phyloP scores from a whole-genome alignment of 805 yeast genomes.

The Dipodascus albidus region DNA sequence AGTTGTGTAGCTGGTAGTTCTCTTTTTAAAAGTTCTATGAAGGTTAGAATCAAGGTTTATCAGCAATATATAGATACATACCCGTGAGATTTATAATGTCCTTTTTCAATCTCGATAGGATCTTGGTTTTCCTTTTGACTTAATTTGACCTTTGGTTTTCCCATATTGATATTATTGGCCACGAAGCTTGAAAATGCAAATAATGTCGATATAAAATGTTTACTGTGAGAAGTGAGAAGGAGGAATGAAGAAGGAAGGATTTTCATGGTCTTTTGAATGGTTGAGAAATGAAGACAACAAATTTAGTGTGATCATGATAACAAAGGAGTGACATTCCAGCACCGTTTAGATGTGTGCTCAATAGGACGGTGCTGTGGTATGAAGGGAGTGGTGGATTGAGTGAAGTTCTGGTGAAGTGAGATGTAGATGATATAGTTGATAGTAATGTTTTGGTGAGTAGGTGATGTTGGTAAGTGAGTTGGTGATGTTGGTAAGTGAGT shows the following conservation, averaged over 20 bases:
- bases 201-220: background rate
- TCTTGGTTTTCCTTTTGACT: background rate
- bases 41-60: too few relatives aligned
- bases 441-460: background rate
- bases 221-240: background rate
- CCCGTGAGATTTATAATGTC: conserved; percentile 1
- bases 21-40: background rate
- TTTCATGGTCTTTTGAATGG: background rate
- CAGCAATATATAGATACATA: too few relatives aligned
- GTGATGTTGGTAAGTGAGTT: background rate
- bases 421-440: background rate
- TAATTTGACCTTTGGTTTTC: background rate
- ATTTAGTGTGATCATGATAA: background rate
- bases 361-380: background rate
- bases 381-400: background rate
- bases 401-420: too few relatives aligned
- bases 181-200: background rate
- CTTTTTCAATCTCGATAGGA: background rate
- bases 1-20: background rate
- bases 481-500: background rate
- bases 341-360: background rate
- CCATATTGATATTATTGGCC: background rate
- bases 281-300: background rate
- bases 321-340: background rate
- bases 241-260: background rate